Percentiles rank a stretch among this genome's conserved stretches.
phyloP scores from a whole-genome alignment of 148 eudicot genomes.

The Agrostemma githago region DNA sequence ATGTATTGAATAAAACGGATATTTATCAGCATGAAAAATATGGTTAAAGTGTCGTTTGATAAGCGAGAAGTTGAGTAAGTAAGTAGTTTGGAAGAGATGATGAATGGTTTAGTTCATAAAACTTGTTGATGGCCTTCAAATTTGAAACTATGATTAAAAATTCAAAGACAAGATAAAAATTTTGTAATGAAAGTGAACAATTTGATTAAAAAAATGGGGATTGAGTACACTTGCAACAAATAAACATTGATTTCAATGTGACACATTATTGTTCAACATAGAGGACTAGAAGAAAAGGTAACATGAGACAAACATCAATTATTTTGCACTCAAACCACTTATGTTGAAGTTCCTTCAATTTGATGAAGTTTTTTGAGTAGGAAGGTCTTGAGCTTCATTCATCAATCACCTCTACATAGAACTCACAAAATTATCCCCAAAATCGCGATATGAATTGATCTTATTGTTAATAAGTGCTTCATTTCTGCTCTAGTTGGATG shows the following conservation, averaged over 20 bases:
- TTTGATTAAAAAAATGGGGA: not conserved
- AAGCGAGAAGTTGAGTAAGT: no score
- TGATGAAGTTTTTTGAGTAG: not conserved
- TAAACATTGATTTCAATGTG: not conserved
- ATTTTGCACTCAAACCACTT: not conserved
- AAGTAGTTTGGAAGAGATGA: no score
- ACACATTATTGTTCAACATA: constrained; percentile 2
- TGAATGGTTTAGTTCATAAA: no score
- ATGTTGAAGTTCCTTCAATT: not conserved
- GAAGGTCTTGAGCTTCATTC: not conserved
- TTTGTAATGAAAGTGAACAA: not conserved
- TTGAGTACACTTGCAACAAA: not conserved
- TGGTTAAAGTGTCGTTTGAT: no score
- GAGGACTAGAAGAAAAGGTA: not conserved
- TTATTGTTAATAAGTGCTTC: not conserved
- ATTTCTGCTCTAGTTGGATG: constrained; percentile 14
- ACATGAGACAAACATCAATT: not conserved
- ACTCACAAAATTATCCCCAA: not conserved
- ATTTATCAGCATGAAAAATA: no score
- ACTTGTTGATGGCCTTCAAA: no score
- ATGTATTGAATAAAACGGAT: no score
- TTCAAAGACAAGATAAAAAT: not conserved
- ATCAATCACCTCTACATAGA: not conserved
- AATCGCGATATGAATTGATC: not conserved
- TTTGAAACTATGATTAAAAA: not conserved